Conservation (phyloP, 805 yeast species). For the Barnettozyma vustinii region DNA sequence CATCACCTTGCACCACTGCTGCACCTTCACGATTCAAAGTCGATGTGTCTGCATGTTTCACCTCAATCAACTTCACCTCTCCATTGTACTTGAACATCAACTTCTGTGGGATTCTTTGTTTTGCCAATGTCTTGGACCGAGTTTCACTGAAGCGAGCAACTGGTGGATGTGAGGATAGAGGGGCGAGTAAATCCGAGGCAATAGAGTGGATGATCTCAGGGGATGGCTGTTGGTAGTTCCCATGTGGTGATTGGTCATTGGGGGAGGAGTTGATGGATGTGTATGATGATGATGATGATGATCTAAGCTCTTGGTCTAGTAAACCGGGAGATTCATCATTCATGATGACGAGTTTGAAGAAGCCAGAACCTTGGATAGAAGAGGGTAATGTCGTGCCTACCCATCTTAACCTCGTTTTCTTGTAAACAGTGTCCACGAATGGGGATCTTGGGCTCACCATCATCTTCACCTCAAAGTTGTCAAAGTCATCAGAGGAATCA, state of each 20-base stretch:
- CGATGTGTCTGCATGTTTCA: background rate
- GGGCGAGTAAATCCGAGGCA: conserved; percentile 6
- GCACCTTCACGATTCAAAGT: background rate
- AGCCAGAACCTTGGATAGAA: conserved; percentile 30
- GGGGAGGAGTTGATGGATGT: background rate
- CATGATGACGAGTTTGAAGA: conserved; percentile 29
- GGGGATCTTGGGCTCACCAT: conserved; percentile 27
- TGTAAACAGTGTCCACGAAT: conserved; percentile 28
- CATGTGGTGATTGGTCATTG: background rate
- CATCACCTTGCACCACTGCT: background rate
- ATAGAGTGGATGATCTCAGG: background rate
- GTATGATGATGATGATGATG: background rate
- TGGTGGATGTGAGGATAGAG: conserved; percentile 17
- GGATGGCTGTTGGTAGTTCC: background rate
- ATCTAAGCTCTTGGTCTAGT: conserved; percentile 14
- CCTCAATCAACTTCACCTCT: conserved; percentile 21
- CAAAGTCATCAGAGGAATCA: conserved; percentile 12
- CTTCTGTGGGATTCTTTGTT: conserved; percentile 12
- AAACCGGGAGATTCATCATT: conserved; percentile 30
- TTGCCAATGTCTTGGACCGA: background rate
- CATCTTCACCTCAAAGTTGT: conserved; percentile 25
- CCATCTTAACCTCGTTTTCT: conserved; percentile 34
- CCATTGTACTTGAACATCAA: conserved; percentile 16
- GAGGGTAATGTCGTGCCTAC: conserved; percentile 33
- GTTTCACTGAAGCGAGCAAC: conserved; percentile 20